phyloP scores from a whole-genome alignment of 139 green algal genomes.

The Coelastrella sp. region DNA sequence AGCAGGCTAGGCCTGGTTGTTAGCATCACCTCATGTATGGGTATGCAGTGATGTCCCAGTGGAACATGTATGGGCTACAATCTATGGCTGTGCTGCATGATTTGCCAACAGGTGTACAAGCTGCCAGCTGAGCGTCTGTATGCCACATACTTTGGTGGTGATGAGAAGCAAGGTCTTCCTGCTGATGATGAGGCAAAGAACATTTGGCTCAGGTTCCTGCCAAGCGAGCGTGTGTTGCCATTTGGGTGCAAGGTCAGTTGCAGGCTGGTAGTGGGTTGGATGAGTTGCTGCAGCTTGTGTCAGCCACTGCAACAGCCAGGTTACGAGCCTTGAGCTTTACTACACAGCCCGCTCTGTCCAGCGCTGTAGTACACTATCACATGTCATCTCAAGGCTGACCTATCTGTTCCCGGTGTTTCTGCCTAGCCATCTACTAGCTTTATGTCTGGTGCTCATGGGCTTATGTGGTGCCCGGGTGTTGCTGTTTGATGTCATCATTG shows the following conservation, averaged over 20 bases:
- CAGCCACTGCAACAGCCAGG: no score
- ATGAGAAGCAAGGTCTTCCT: constrained; percentile 85
- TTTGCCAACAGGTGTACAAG: constrained; percentile 83
- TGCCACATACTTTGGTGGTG: constrained; percentile 98
- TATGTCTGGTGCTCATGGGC: no score
- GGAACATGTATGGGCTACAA: no score
- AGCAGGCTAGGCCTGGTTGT: no score
- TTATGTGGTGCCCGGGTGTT: no score
- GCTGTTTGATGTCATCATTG: no score
- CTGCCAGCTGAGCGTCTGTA: constrained; percentile 91
- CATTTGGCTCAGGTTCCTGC: constrained; percentile 89
- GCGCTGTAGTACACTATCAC: no score
- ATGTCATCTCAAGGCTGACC: background rate
- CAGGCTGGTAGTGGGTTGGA: no score
- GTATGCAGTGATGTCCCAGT: no score
- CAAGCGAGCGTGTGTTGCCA: constrained; percentile 83
- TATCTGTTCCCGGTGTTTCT: constrained; percentile 19
- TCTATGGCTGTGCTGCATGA: constrained; percentile 69
- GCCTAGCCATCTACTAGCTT: constrained; percentile 51
- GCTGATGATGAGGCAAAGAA: constrained; percentile 92
- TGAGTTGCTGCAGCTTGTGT: no score
- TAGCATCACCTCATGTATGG: no score
- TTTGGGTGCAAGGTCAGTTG: constrained; percentile 81
- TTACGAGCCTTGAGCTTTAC: no score
- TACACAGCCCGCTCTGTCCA: background rate